phyloP scores from a whole-genome alignment of 2,329 filamentous ascomycete species.

The Beauveria sp. region DNA sequence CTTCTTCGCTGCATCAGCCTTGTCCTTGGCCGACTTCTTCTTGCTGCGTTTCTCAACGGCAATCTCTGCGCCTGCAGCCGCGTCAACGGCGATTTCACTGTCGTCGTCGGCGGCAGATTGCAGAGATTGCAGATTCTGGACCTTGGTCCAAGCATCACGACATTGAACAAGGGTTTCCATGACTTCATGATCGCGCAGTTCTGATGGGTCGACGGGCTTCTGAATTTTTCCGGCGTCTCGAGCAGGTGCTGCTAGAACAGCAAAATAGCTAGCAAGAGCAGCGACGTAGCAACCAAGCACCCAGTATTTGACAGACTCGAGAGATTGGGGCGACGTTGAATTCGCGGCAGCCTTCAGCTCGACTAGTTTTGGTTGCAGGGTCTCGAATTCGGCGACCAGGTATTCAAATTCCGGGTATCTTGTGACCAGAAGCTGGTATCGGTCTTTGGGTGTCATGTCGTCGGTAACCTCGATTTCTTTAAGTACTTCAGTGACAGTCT shows the following conservation, averaged over 20 bases:
- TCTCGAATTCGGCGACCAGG: slow-evolving; percentile 69
- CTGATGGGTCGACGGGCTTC: slow-evolving; percentile 62
- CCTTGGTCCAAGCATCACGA: slow-evolving; percentile 70
- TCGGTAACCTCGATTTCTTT: slow-evolving; percentile 75
- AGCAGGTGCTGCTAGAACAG: slow-evolving; percentile 75
- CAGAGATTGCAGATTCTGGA: slow-evolving; percentile 55
- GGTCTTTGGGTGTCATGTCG: slow-evolving; percentile 68
- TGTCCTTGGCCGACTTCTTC: slow-evolving; percentile 26
- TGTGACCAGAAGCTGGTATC: slow-evolving; percentile 64
- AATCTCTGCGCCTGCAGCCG: slow-evolving; percentile 10
- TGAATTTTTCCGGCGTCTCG: slow-evolving; percentile 45
- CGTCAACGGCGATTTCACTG: slow-evolving; percentile 24
- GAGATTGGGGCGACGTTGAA: slow-evolving; percentile 40
- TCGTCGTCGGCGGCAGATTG: slow-evolving; percentile 29
- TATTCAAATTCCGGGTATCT: slow-evolving; percentile 91
- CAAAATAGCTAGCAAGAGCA: slow-evolving; percentile 87
- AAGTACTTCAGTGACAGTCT: slow-evolving; percentile 77
- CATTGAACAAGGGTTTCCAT: slow-evolving; percentile 80
- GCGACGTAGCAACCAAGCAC: slow-evolving; percentile 81
- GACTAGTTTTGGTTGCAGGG: slow-evolving; percentile 59
- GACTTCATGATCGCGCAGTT: slow-evolving; percentile 81
- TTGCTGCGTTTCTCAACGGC: slow-evolving; percentile 21
- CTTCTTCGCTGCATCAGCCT: slow-evolving; percentile 28
- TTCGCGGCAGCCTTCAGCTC: slow-evolving; percentile 51
- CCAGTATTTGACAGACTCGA: slow-evolving; percentile 66